phyloP scores from a whole-genome alignment of 768 basidiomycete genomes.

The Holtermanniella nyarrowii region DNA sequence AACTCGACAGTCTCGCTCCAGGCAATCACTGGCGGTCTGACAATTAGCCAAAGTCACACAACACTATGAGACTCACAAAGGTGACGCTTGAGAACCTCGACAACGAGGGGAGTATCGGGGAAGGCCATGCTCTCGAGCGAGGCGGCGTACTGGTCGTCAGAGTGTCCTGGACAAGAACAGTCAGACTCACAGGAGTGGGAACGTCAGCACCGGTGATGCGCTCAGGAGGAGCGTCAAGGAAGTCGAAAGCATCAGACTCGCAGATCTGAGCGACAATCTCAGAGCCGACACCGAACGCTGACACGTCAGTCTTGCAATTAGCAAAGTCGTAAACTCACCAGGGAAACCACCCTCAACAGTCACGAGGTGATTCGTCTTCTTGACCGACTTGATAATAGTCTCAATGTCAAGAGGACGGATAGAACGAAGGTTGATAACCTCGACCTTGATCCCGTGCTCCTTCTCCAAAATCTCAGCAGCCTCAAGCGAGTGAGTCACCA shows the following conservation, averaged over 20 bases:
- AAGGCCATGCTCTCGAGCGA: constrained; percentile 83
- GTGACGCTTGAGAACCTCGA: constrained; percentile 82
- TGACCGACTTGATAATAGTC: constrained; percentile 91
- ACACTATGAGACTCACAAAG: constrained; percentile 32
- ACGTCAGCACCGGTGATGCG: constrained; percentile 93
- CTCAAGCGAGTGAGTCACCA: constrained; percentile 90
- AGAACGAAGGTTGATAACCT: constrained; percentile 86
- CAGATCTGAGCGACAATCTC: constrained; percentile 97
- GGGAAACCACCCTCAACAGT: constrained; percentile 99
- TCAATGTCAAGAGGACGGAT: constrained; percentile 97
- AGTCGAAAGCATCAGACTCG: constrained; percentile 96
- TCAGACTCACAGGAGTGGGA: constrained; percentile 70
- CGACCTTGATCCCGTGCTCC: constrained; percentile 85
- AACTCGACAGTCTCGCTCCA: too few relatives aligned
- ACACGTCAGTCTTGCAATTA: not conserved
- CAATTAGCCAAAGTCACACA: too few relatives aligned
- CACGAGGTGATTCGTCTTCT: constrained; percentile 94
- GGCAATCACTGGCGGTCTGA: not conserved
- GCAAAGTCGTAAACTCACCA: constrained; percentile 12
- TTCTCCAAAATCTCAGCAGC: constrained; percentile 87
- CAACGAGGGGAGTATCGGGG: constrained; percentile 82
- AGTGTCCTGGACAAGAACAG: not conserved
- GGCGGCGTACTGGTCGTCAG: constrained; percentile 60
- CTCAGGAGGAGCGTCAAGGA: constrained; percentile 96
- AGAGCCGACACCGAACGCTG: constrained; percentile 88